Percentiles rank a stretch among this genome's conserved stretches.
Conservation (phyloP, 208 protist species). For the Naegleria lovaniensis region DNA sequence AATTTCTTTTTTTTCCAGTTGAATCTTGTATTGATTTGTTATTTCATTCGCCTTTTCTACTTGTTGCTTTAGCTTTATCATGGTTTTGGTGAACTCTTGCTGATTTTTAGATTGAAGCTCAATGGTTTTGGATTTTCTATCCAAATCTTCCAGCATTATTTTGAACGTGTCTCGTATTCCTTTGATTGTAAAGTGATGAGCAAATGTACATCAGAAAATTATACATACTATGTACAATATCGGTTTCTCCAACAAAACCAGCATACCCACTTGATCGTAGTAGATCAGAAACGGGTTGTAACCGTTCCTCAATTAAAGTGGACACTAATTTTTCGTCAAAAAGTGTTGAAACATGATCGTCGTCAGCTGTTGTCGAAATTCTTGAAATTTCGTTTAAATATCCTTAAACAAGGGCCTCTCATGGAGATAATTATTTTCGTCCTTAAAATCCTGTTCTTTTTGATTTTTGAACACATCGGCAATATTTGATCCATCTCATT, state of each 20-base stretch:
- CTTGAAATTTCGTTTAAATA: neutral
- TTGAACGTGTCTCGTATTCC: neutral
- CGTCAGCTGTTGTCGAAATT: neutral
- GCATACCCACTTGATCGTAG: neutral
- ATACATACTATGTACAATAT: neutral
- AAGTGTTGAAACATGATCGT: neutral
- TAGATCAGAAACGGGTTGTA: neutral
- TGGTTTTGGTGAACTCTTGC: neutral
- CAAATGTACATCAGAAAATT: neutral
- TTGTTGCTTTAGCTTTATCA: neutral
- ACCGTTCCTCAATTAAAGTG: neutral
- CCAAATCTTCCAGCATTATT: neutral
- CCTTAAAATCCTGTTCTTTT: neutral
- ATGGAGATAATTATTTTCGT: neutral
- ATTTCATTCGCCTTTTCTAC: neutral
- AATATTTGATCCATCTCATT: neutral
- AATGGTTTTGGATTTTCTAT: neutral
- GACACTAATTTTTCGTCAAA: neutral
- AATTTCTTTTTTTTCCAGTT: neutral
- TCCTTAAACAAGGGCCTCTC: neutral
- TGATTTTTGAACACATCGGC: neutral
- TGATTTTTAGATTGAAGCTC: neutral
- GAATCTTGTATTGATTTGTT: neutral
- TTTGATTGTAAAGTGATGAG: neutral
- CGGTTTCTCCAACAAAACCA: neutral